Conservation (phyloP, 148 eudicot species). For the Rhododendron molle region DNA sequence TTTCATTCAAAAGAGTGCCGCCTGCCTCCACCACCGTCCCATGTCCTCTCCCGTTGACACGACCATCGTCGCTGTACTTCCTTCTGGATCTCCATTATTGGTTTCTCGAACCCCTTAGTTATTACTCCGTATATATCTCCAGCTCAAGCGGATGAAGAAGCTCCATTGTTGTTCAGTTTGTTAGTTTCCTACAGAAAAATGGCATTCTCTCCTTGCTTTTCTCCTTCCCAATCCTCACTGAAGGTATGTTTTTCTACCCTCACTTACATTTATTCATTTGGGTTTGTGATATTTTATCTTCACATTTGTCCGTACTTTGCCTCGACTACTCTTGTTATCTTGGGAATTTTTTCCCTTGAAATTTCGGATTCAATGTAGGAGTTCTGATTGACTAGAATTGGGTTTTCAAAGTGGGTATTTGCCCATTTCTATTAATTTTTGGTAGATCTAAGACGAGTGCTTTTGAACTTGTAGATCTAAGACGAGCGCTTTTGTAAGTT, state of each 20-base stretch:
- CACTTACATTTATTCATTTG: too few species aligned
- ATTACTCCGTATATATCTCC: not conserved
- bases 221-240: constrained; percentile 25
- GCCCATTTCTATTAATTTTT: not conserved
- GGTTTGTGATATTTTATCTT: not conserved
- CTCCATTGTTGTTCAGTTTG: not conserved
- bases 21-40: not conserved
- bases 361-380: not conserved
- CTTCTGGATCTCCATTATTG: not conserved
- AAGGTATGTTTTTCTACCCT: constrained; percentile 33
- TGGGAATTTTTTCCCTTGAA: too few species aligned
- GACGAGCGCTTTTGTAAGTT: not conserved
- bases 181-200: constrained; percentile 13
- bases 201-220: constrained; percentile 52
- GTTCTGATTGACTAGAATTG: not conserved
- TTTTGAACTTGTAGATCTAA: constrained; percentile 9
- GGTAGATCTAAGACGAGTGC: constrained; percentile 6
- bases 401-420: not conserved
- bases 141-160: not conserved
- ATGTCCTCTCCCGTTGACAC: too few species aligned
- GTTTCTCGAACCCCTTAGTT: not conserved
- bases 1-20: not conserved
- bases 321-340: too few species aligned
- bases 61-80: not conserved
- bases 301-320: not conserved